Evolutionary conservation across 1,284 basidiomycete genomes (phyloP), one percentile per base, ranked within the genome.

Genomic region (Puccinia horiana): DNA sequence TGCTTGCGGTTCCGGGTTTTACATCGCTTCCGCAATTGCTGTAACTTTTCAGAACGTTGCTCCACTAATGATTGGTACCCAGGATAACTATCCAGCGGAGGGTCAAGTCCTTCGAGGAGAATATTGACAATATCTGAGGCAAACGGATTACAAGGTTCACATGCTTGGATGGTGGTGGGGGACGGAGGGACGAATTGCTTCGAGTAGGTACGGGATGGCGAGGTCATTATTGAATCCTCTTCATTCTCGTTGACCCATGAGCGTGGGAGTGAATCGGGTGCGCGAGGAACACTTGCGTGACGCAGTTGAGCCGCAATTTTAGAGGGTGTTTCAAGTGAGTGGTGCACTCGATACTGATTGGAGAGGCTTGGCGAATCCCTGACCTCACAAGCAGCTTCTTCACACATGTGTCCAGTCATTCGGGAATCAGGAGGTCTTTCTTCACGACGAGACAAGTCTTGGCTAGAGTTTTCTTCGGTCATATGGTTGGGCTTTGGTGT

Each of bases 71-170:
- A 92, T 73, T 86, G 83, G 86, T 92, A 94, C 56, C 90, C 90
- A 1, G 90, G 87, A 83, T 93, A 91, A 0, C 89, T 85, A 37
- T 86, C 83, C 16, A 89, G 76, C 0, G 89, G 88, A 18, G 92
- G 91, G 23, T 93, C 88, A 37, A 93, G 90, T 0, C 91, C 90
- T 37, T 85, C 81, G 1, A 98, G 89, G 11, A 96, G 87, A 0
- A 90, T 89, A 3, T 89, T 88, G 42, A 95, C 86, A 70, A 94
- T 91, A 0, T 90, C 88, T 5, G 90, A 89, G 83, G 94, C 92
- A 84, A 92, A 92, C 0, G 96, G 94, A 87, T 95, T 93, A 88
- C 94, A 96, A 1, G 94, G 95, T 86, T 97, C 96, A 2, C 92
- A 89, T 29, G 92, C 91, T 83, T 87, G 84, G 52, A 76, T 44